Percentiles rank a stretch among this genome's conserved stretches.
Conservation (phyloP, 352 stramenopile species). For the Phytophthora megakarya region DNA sequence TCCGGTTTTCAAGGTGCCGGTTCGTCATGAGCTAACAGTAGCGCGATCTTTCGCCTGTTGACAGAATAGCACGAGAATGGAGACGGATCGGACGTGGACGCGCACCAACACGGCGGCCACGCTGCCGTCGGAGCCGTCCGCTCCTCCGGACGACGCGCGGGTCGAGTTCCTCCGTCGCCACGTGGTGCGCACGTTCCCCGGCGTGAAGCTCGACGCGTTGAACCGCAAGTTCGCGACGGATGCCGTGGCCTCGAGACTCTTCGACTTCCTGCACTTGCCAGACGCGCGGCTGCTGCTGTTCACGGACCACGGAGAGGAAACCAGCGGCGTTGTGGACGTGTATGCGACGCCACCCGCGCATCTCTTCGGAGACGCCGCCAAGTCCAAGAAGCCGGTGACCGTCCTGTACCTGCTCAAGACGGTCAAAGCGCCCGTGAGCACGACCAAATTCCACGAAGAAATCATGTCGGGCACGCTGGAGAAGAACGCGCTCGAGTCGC, state of each 20-base stretch:
- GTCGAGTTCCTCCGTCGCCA: constrained; percentile 72
- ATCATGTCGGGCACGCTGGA: constrained; percentile 79
- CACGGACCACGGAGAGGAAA: constrained; percentile 70
- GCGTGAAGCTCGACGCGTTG: constrained; percentile 61
- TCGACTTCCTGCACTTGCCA: constrained; percentile 75
- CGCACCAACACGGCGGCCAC: constrained; percentile 14
- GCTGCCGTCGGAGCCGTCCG: constrained; percentile 4
- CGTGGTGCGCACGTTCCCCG: constrained; percentile 69
- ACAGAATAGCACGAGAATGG: constrained; percentile 13
- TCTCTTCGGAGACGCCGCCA: constrained; percentile 45
- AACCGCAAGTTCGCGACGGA: constrained; percentile 71
- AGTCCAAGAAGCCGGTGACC: constrained; percentile 39
- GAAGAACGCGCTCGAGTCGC: constrained; percentile 73
- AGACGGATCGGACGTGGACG: constrained; percentile 25
- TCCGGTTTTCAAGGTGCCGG: no score
- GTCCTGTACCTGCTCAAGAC: constrained; percentile 83
- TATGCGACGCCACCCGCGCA: constrained; percentile 61
- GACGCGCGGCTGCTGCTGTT: constrained; percentile 68
- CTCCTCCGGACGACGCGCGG: constrained; percentile 59
- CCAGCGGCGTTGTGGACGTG: constrained; percentile 55
- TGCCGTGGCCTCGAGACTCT: constrained; percentile 56
- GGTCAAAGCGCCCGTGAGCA: constrained; percentile 62
- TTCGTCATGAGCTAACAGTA: constrained; percentile 5
- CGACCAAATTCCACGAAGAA: constrained; percentile 68
- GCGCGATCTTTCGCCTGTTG: constrained; percentile 16